Percentiles rank a stretch among this genome's conserved stretches.
Evolutionary conservation across 352 stramenopile genomes (phyloP).

Genomic region (Phytophthora syringae): DNA sequence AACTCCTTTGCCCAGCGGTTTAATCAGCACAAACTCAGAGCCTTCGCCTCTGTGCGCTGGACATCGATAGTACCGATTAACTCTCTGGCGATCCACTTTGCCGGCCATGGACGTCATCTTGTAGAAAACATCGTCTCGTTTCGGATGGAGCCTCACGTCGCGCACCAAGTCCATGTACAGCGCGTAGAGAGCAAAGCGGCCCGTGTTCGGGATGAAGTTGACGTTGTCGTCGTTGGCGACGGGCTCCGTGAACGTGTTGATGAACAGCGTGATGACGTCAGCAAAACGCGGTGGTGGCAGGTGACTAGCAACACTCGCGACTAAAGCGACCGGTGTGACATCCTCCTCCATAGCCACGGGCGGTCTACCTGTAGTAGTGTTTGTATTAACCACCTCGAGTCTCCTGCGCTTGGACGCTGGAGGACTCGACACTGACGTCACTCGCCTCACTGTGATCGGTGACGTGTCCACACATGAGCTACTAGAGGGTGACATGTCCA

Average conservation of each 20-base stretch:
- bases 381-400: slow-evolving; percentile 2
- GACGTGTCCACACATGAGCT: no score
- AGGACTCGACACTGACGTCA: neutral
- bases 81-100: slow-evolving; percentile 63
- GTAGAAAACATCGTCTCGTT: slow-evolving; percentile 61
- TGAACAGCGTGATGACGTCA: slow-evolving; percentile 49
- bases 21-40: slow-evolving; percentile 40
- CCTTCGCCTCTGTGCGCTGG: slow-evolving; percentile 10
- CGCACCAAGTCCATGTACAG: slow-evolving; percentile 50
- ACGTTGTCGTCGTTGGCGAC: slow-evolving; percentile 69
- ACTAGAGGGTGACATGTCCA: neutral
- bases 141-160: slow-evolving; percentile 46
- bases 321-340: neutral
- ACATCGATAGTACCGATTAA: slow-evolving; percentile 56
- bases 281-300: slow-evolving; percentile 28
- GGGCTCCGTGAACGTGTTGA: slow-evolving; percentile 55
- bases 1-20: slow-evolving; percentile 60
- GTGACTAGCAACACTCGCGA: neutral
- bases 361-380: neutral
- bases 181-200: slow-evolving; percentile 51
- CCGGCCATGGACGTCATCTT: slow-evolving; percentile 68
- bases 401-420: slow-evolving; percentile 23
- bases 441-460: slow-evolving; percentile 3
- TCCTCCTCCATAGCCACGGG: neutral
- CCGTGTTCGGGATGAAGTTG: slow-evolving; percentile 60